Base-by-base conservation (phyloP, 495 filamentous ascomycete genomes). In the Pyronema domesticum region DNA sequence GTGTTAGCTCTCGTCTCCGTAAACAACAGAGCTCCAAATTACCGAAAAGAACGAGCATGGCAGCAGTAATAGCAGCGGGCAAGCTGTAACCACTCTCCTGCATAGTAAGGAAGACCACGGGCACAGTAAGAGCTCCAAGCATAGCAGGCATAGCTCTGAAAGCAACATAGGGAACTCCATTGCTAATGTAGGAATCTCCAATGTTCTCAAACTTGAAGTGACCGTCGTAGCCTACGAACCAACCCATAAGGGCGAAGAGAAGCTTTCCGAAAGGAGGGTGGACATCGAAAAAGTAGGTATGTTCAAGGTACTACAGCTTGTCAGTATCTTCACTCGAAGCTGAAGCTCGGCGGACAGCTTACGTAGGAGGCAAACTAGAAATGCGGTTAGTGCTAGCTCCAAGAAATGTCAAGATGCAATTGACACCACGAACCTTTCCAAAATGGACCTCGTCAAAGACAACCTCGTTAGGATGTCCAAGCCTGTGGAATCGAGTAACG, bases 361-460 rank as follows among this genome's bases (percentile, higher is more conserved):
- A 68, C 67, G 51, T 69, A 69, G 44, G 67, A 69, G 37, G 67
- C 67, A 64, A 68, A 68, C 67, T 68, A 50, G 30, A 14, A 54
- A 53, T 55, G 37, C 44, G 59, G 54, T 64, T 51, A 64, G 61
- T 39, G 44, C 54, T n/a, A 15, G 43, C 18, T 11, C 18, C 30
- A 1, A 46, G n/a, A 19, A n/a, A 5, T 40, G 19, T 44, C 33
- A 3, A 40, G 40, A 44, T 37, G 39, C 51, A 47, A 49, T 37
- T 40, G 37, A 14, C 30, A 37, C 50, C 0, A 30, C 23, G 23
- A 75, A 94, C 91, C 83, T 99, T 99, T 71, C 91, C 91, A 69
- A 99, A 99, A 70, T 99, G 91, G 46, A 99, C 91, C 70, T 99
- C 91, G 61, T 99, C 91, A 66, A 99, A 99, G 39, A 99, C 93